These are phyloP conservation scores for Diutina catenulata DNA, from an alignment of 1,139 yeast species.

Conservation along the genomic window DNA sequence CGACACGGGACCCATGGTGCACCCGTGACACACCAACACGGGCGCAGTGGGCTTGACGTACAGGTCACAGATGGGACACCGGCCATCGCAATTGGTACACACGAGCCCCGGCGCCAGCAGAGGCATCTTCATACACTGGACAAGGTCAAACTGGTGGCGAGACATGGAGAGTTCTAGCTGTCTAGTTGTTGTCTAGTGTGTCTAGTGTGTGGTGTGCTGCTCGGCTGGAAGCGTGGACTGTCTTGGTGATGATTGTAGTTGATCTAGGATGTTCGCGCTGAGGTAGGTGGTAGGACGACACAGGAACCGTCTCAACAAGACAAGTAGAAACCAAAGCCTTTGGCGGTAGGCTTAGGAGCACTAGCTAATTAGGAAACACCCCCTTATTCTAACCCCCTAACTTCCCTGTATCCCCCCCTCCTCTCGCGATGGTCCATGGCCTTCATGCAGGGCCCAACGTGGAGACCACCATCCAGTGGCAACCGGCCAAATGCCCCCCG, in stretches of 20 bases:
- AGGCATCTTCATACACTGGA: constrained; percentile 79
- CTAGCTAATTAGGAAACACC: neutral
- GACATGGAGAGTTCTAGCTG: constrained; percentile 45
- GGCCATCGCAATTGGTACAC: constrained; percentile 83
- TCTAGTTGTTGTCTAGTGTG: too few species aligned
- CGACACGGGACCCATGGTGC: constrained; percentile 60
- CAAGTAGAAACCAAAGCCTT: too few species aligned
- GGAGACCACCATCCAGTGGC: neutral
- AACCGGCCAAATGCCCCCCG: neutral
- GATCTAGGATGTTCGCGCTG: too few species aligned
- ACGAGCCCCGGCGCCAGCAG: constrained; percentile 61
- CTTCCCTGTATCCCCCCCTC: neutral
- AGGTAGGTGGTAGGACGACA: too few species aligned
- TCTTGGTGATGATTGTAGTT: too few species aligned
- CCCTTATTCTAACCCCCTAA: neutral
- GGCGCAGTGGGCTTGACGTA: constrained; percentile 63
- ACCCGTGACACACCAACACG: constrained; percentile 76
- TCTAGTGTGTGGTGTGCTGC: too few species aligned
- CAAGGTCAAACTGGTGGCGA: constrained; percentile 79
- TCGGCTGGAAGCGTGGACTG: too few species aligned
- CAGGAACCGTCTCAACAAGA: too few species aligned
- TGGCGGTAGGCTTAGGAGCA: too few species aligned
- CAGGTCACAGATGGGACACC: constrained; percentile 87
- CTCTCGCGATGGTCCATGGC: neutral
- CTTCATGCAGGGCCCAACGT: neutral